A percentile compares a stretch with the other conserved stretches of the same genome.
Conservation (phyloP, 2,329 filamentous ascomycete genomes). For the Chrysosporium queenslandicum region DNA sequence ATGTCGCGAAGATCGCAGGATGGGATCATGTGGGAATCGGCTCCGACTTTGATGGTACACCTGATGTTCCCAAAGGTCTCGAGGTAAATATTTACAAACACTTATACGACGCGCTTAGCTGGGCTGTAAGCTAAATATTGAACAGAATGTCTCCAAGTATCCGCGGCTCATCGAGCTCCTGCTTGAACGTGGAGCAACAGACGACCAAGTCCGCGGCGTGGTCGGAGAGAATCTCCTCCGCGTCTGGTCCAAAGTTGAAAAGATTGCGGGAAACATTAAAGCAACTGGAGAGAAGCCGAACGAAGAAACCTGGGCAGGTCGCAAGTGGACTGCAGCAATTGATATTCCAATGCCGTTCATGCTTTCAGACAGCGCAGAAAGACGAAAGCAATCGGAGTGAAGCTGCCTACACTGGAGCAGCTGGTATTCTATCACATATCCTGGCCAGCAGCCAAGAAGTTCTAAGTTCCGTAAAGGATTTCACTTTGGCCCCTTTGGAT, state of each 20-base stretch:
- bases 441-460: too few species aligned
- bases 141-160: constrained; percentile 22
- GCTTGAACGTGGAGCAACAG: constrained; percentile 33
- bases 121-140: not conserved
- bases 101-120: too few species aligned
- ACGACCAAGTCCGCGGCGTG: constrained; percentile 31
- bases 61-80: constrained; percentile 19
- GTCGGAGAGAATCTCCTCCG: constrained; percentile 33
- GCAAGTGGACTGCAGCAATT: constrained; percentile 10
- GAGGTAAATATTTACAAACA: too few species aligned
- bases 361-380: constrained; percentile 1
- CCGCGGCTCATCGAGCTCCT: constrained; percentile 19
- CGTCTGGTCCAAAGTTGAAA: constrained; percentile 20
- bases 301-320: constrained; percentile 17
- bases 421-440: not conserved
- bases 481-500: too few species aligned
- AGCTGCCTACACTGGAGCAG: not conserved
- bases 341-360: constrained; percentile 9
- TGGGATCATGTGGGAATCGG: constrained; percentile 31
- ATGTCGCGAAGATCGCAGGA: constrained; percentile 26
- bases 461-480: not conserved
- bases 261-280: constrained; percentile 15
- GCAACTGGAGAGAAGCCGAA: constrained; percentile 17
- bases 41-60: constrained; percentile 28
- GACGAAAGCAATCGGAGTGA: not conserved